A percentile compares a stretch with the other conserved stretches of the same genome.
phyloP scores from a whole-genome alignment of 1,139 yeast species.

The Pichiaceae sp. region DNA sequence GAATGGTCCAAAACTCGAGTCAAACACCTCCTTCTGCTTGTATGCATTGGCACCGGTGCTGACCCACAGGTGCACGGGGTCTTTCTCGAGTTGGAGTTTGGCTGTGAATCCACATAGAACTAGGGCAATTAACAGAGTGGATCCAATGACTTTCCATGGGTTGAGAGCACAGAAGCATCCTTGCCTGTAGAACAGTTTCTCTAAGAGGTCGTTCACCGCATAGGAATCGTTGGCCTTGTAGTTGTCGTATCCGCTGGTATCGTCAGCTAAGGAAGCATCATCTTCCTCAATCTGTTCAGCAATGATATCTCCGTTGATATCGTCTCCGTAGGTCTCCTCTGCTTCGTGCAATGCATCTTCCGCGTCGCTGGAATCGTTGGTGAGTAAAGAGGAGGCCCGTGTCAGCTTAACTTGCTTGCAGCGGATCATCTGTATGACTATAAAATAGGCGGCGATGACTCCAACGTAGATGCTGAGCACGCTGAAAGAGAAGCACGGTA shows the following conservation, averaged over 20 bases:
- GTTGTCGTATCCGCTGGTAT: slow-evolving; percentile 9
- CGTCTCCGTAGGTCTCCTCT: background rate
- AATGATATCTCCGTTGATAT: background rate
- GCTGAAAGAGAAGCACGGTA: slow-evolving; percentile 70
- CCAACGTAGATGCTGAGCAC: slow-evolving; percentile 42
- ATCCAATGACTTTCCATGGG: slow-evolving; percentile 47
- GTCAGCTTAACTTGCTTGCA: slow-evolving; percentile 10
- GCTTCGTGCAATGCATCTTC: slow-evolving; percentile 7
- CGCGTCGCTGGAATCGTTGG: slow-evolving; percentile 10
- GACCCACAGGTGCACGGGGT: slow-evolving; percentile 87
- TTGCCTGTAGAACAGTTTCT: slow-evolving; percentile 34
- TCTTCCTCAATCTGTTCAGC: background rate
- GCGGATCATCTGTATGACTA: slow-evolving; percentile 30
- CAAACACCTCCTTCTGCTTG: slow-evolving; percentile 62
- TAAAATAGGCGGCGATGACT: slow-evolving; percentile 28
- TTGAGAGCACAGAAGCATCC: slow-evolving; percentile 51
- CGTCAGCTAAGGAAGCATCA: background rate
- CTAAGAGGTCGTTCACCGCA: slow-evolving; percentile 34
- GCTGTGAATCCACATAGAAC: slow-evolving; percentile 46
- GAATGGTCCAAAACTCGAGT: slow-evolving; percentile 82
- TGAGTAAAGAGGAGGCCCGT: slow-evolving; percentile 8
- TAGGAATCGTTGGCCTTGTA: slow-evolving; percentile 26
- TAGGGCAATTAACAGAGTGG: slow-evolving; percentile 35
- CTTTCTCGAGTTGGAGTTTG: slow-evolving; percentile 55
- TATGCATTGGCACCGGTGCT: slow-evolving; percentile 70